Percentiles rank a stretch among this genome's conserved stretches.
Conservation (phyloP, 2,329 filamentous ascomycete genomes). For the Alternaria sp. region DNA sequence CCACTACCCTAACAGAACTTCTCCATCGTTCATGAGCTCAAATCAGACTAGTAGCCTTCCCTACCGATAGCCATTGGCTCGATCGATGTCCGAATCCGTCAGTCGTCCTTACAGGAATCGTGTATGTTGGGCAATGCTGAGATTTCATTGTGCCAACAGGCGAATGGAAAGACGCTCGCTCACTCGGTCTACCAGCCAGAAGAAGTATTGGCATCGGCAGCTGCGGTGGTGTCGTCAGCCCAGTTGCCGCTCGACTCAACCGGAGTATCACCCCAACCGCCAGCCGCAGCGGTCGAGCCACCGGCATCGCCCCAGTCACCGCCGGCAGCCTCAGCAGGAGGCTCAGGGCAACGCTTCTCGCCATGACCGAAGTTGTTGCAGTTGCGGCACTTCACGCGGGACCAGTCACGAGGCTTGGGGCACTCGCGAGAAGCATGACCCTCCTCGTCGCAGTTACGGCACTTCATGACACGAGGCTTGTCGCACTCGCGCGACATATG, state of each 20-base stretch:
- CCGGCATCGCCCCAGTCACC: constrained; percentile 31
- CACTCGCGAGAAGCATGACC: constrained; percentile 55
- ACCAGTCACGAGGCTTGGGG: constrained; percentile 57
- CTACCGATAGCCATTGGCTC: background rate
- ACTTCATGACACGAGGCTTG: constrained; percentile 46
- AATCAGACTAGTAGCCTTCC: background rate
- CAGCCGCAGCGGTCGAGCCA: constrained; percentile 20
- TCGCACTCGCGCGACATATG: constrained; percentile 37
- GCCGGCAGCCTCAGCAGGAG: constrained; percentile 29
- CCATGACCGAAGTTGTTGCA: constrained; percentile 57
- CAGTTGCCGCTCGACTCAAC: constrained; percentile 19
- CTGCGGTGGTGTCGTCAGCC: constrained; percentile 21
- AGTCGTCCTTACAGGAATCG: background rate
- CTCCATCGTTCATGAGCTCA: background rate
- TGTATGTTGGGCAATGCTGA: constrained; percentile 1
- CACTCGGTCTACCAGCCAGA: constrained; percentile 14
- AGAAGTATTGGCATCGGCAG: constrained; percentile 6
- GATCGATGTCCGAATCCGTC: background rate
- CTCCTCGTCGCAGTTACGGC: constrained; percentile 68
- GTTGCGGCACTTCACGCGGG: constrained; percentile 65
- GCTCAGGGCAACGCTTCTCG: constrained; percentile 49
- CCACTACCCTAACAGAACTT: background rate
- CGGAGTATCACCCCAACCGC: constrained; percentile 30
- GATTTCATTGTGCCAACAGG: background rate
- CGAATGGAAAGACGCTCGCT: background rate